phyloP scores from a whole-genome alignment of 2,329 filamentous ascomycete species.

The Ophiognomonia clavigignenti-juglandacearum region DNA sequence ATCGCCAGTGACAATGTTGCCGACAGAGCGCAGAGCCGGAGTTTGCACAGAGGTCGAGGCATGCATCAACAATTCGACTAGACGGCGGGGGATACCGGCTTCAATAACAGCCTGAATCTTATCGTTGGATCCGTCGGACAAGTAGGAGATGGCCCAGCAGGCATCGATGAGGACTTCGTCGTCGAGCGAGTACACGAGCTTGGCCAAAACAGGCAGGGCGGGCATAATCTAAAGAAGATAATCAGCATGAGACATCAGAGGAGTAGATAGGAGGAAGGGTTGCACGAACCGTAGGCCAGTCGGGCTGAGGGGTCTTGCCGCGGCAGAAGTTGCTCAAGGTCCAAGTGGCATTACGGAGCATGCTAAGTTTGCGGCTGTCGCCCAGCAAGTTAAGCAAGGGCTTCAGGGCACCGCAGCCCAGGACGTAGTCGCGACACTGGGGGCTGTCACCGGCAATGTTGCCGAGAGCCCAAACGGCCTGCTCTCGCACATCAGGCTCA shows the following conservation, averaged over 20 bases:
- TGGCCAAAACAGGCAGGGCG: slow-evolving; percentile 88
- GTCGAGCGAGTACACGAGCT: slow-evolving; percentile 96
- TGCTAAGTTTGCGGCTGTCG: slow-evolving; percentile 97
- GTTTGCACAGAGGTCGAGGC: slow-evolving; percentile 98
- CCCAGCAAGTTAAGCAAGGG: slow-evolving; percentile 85
- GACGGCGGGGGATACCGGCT: slow-evolving; percentile 89
- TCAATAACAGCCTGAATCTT: slow-evolving; percentile 99
- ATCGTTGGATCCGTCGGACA: slow-evolving; percentile 96
- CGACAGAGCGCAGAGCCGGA: slow-evolving; percentile 91
- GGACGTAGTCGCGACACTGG: slow-evolving; percentile 92
- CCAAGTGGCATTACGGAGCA: slow-evolving; percentile 98
- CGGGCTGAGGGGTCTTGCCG: slow-evolving; percentile 97
- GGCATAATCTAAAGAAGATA: slow-evolving; percentile 70
- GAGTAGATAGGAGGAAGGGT: not conserved
- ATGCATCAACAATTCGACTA: slow-evolving; percentile 97
- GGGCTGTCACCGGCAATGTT: slow-evolving; percentile 99
- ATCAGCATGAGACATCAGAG: slow-evolving; percentile 7
- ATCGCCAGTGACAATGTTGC: slow-evolving; percentile 98
- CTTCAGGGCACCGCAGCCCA: slow-evolving; percentile 84
- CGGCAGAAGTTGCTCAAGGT: slow-evolving; percentile 99
- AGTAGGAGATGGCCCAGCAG: slow-evolving; percentile 98
- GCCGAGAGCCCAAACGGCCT: slow-evolving; percentile 96
- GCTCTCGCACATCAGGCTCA: slow-evolving; percentile 95
- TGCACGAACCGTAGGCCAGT: slow-evolving; percentile 84
- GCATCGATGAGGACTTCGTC: slow-evolving; percentile 98